Base-by-base conservation (phyloP, 495 filamentous ascomycete genomes). In the Patellaria atrata region DNA sequence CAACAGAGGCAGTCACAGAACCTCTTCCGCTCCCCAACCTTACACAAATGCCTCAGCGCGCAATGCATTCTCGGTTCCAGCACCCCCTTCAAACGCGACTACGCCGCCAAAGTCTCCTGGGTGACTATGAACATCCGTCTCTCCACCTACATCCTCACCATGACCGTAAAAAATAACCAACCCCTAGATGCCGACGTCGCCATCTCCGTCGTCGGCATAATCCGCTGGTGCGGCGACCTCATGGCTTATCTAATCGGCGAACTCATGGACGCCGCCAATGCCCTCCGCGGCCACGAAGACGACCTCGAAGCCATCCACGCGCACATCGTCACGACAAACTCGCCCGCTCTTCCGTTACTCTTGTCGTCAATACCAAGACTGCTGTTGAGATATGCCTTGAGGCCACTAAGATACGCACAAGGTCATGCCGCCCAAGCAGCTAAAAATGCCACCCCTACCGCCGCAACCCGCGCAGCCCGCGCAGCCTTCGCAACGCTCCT, bases 361-460 rank as follows among this genome's bases (percentile, higher is more conserved):
- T 68, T 86, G 15, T 76, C 75, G 38, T 81, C 77, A 32, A 72
- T 78, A 43, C 75, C 79, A 10, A 73, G 82, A 8, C 68, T 71
- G 27, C 76, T 85, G 44, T 59, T 86, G 12, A 73, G 25, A 65
- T 72, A 36, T 82, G 75, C 54, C 76, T 72, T 30, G 70, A 69
- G 19, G 65, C 85, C 20, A n/a, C n/a, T n/a, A n/a, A n/a, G n/a
- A n/a, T n/a, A n/a, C n/a, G n/a, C n/a, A n/a, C 47, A 44, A 0
- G 15, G 1, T 21, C 44, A 40, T 36, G 27, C 38, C 22, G 27
- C 20, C 0, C 25, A 27, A 8, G 32, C 30, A 10, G 38, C 38
- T 13, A 6, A 15, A 26, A 35, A 22, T 38, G 48, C 25, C 51
- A 45, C 27, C 15, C 25, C 34, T 5, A 26, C 38, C 22, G 44